Base-by-base conservation (phyloP, 495 filamentous ascomycete species). In the Amniculicola lignicola region DNA sequence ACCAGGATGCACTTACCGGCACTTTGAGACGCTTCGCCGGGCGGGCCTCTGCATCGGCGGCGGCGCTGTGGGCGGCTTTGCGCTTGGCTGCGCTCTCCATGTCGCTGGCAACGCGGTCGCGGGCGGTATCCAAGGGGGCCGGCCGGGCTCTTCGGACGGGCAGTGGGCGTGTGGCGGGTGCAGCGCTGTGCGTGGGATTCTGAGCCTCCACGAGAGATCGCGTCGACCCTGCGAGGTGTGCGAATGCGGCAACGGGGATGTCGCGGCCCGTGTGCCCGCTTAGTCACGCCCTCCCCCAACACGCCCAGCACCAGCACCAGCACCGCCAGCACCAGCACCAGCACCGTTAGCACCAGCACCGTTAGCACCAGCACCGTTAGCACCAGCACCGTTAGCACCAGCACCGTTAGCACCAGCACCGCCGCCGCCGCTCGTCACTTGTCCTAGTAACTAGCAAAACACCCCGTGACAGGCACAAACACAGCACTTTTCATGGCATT, bases 1-100 rank as follows among this genome's bases (percentile, higher is more conserved):
- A 54, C 4, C 19, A 22, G 19, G 9, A 4, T 57, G 31, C 61
- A 73, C 70, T 67, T 51, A 73, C 70, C 70, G 70, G 67, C 51
- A 70, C 57, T 61, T 70, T 72, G 53, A 66, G 64, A 37, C 69
- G 61, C 66, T 73, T 73, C 42, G 68, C 35, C 36, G 70, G 66
- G 28, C 70, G 70, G 52, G 65, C 66, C 18, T 69, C 70, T 24
- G 57, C 62, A 23, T 72, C 74, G 38, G 73, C 66, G 36, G 73
- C 67, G 44, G 69, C 67, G 48, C 69, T 67, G 36, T 61, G 64
- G 18, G 74, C 60, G 21, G 77, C 78, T 67, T 86, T 87, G 47
- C 86, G 80, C 75, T 88, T 90, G 7, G 51, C 39, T 18, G 57
- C 62, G 43, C 62, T 59, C 53, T 65, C 62, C 57, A 61, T 65